Percentiles rank a stretch among this genome's conserved stretches.
Conservation (phyloP, 371 early-diverging fungal genomes). For the Syncephalastrum monosporum region DNA sequence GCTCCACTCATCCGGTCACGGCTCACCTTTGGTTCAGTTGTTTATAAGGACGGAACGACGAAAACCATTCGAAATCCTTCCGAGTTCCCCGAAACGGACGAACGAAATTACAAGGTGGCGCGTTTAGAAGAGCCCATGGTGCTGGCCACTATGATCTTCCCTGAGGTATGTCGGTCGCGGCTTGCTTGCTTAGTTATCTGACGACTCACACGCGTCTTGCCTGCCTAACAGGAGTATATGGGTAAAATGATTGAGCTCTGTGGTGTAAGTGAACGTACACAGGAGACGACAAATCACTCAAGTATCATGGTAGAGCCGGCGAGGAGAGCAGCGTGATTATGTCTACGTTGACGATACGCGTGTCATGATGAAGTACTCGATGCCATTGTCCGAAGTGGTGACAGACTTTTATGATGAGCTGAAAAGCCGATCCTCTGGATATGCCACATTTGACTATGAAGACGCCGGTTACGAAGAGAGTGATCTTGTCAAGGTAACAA, state of each 20-base stretch:
- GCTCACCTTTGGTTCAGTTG: conserved; percentile 27
- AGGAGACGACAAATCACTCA: neutral
- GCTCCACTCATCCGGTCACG: neutral
- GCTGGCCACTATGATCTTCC: conserved; percentile 88
- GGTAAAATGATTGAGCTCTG: conserved; percentile 91
- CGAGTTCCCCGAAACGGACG: conserved; percentile 87
- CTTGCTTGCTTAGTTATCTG: neutral
- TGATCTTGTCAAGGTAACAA: conserved; percentile 87
- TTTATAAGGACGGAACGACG: conserved; percentile 54
- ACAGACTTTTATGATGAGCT: conserved; percentile 93
- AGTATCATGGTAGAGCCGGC: conserved; percentile 44
- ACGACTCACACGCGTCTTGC: too few relatives aligned
- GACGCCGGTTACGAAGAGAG: conserved; percentile 87
- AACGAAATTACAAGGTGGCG: conserved; percentile 61
- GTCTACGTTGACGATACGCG: conserved; percentile 84
- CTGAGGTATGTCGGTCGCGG: conserved; percentile 47
- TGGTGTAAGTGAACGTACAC: conserved; percentile 51
- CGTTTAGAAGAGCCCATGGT: conserved; percentile 92
- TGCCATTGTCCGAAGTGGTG: conserved; percentile 93
- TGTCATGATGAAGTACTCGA: conserved; percentile 82
- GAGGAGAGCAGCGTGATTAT: conserved; percentile 85
- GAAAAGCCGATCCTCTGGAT: conserved; percentile 90
- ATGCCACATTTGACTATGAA: conserved; percentile 96
- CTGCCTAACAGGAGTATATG: conserved; percentile 63
- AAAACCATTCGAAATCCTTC: conserved; percentile 82